phyloP scores from a whole-genome alignment of 169 alveolate genomes.

The Eimeria sp. region DNA sequence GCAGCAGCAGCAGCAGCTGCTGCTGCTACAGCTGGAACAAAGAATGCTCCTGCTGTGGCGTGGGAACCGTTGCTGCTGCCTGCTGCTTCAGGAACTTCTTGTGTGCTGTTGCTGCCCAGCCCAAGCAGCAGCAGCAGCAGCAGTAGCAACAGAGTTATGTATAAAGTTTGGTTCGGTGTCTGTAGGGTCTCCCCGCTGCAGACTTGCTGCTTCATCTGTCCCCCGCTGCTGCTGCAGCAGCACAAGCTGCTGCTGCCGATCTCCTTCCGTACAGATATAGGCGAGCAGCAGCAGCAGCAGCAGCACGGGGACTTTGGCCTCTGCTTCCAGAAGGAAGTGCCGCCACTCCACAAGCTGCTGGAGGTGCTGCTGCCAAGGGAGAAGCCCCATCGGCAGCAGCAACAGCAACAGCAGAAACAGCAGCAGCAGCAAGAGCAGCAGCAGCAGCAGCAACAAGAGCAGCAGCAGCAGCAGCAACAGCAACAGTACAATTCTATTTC shows the following conservation, averaged over 20 bases:
- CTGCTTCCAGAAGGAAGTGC: conserved; percentile 49
- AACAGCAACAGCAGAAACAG: conserved; percentile 24
- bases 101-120: conserved; percentile 27
- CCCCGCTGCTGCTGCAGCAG: conserved; percentile 70
- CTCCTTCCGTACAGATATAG: conserved; percentile 25
- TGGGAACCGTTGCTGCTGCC: conserved; percentile 70
- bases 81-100: conserved; percentile 43
- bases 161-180: conserved; percentile 49
- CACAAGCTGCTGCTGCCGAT: conserved; percentile 52
- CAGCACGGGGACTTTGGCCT: conserved; percentile 59
- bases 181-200: conserved; percentile 47
- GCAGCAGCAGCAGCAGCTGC: conserved; percentile 41
- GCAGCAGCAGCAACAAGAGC: not conserved
- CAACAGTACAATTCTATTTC: not conserved
- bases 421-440: not conserved
- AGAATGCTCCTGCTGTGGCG: not conserved
- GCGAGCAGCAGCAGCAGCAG: conserved; percentile 56
- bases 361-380: conserved; percentile 30
- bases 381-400: conserved; percentile 1
- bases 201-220: conserved; percentile 19
- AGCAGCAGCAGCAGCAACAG: conserved; percentile 30
- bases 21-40: not conserved
- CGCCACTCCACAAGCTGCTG: conserved; percentile 7
- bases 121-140: conserved; percentile 47
- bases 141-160: conserved; percentile 59